Evolutionary conservation across 441 rosid species (phyloP), one percentile per base, ranked within the genome.

Genomic region (Gossypium aridum): DNA sequence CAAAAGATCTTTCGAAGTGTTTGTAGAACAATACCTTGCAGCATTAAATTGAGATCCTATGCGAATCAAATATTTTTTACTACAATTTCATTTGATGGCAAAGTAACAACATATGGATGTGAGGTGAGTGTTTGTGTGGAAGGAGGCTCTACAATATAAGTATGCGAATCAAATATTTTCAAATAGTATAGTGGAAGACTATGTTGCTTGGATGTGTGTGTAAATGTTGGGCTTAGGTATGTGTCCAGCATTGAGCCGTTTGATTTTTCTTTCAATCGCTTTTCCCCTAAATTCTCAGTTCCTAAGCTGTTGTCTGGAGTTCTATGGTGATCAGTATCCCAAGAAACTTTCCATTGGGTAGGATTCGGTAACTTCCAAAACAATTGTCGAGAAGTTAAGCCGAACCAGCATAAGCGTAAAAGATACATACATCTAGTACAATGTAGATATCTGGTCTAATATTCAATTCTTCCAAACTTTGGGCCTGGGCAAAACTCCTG

Each of bases 381-480:
- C 37, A 65, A 70, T n/a, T 74, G 71, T 25, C 16, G 23, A 9
- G 34, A 12, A 47, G 43, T 7, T 73, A 66, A 51, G 64, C 69
- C 28, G 10, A 73, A 70, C 19, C 28, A 70, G 3, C 63, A 31
- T 62, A 17, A 23, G 51, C 13, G 65, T 10, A 56, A 28, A 75
- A 39, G 78, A 53, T 47, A 78, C 90, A 37, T 84, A 92, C 97
- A 70, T 95, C 93, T 80, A 92, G 75, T 28, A 90, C 89, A 59
- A 91, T 73, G 77, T 85, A 90, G 63, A 88, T 75, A 84, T 91
- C 98, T 6, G 99, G 98, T 79, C 86, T 81, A 71, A 95, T 80
- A 47, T 92, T 92, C 70, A 83, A 68, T 78, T 87, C 86, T 68
- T 89, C 93, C 45, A 95, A 84, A 84, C 91, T 89, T 68, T 90